Conservation (phyloP, 163 green algal genomes). For the Chlamydomonas reinhardtii region DNA sequence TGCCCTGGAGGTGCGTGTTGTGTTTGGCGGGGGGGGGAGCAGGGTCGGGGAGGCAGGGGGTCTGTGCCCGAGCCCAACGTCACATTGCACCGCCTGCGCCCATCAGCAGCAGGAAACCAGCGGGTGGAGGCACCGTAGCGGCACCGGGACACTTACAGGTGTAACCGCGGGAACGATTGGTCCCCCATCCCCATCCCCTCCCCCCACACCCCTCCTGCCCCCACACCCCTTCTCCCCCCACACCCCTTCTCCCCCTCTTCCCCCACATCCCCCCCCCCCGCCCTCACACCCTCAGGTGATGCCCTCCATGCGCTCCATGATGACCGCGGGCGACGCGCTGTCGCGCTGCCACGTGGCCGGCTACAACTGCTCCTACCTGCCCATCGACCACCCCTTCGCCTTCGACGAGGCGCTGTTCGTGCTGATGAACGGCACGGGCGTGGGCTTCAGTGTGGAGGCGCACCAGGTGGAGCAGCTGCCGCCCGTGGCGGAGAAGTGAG, state of each 20-base stretch:
- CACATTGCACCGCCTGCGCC: too few species aligned
- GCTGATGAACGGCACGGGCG: slow-evolving; percentile 61
- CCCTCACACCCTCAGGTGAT: slow-evolving; percentile 45
- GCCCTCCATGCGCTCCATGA: slow-evolving; percentile 61
- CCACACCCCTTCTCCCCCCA: too few species aligned
- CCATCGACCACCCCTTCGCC: slow-evolving; percentile 63
- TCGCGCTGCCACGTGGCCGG: slow-evolving; percentile 60
- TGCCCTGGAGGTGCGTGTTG: slow-evolving; percentile 48
- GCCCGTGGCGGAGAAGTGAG: slow-evolving; percentile 50
- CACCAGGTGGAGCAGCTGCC: slow-evolving; percentile 51
- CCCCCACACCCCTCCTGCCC: background rate
- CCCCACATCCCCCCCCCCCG: background rate
- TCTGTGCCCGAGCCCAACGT: too few species aligned
- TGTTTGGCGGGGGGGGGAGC: background rate
- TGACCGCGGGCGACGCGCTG: slow-evolving; percentile 62
- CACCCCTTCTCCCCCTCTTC: too few species aligned
- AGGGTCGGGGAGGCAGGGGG: background rate
- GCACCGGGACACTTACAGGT: too few species aligned
- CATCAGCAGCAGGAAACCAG: too few species aligned
- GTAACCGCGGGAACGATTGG: too few species aligned
- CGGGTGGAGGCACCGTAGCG: too few species aligned
- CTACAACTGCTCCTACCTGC: slow-evolving; percentile 70
- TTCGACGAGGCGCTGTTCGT: slow-evolving; percentile 59
- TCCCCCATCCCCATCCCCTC: too few species aligned
- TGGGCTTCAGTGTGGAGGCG: slow-evolving; percentile 63